Base-by-base conservation (phyloP, 805 yeast species). In the Limtongia smithiae region DNA sequence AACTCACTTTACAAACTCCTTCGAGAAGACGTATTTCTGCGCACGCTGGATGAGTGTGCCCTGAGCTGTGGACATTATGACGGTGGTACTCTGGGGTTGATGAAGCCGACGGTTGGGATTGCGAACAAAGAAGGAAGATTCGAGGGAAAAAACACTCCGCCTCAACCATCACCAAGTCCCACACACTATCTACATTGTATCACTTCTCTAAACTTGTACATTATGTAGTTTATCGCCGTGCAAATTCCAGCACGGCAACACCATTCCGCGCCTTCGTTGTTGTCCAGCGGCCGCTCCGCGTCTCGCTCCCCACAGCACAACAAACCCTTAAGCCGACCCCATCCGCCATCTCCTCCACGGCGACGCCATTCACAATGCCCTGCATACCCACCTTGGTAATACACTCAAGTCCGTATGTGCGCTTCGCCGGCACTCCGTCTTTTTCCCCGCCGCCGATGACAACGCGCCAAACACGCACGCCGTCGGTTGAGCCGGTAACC, bases 401-500 rank as follows among this genome's bases (percentile, higher is more conserved):
- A 14, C 32, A 35, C 28, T 54, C 50, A 11, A 54, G 32, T 7
- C 44, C 37, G 34, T 52, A 52, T 18, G 9, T 34, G 20, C 24
- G 35, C 53, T 6, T 32, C 45, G 14, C 41, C 51, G 22, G 35
- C n/a, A 12, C 51, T 28, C 9, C 25, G 45, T 6, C 34, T 18
- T 15, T 52, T n/a, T n/a, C n/a, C n/a, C n/a, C n/a, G n/a, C n/a
- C 57, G 21, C 28, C 47, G 12, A 33, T 31, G 9, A 37, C 42
- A 25, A 54, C 42, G 8, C 42, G 50, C 97, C 97, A 93, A 39
- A 88, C 75, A 52, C 77, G 80, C 46, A 93, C 66, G 24, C 97
- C 97, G 62, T 80, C 77, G 82, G 87, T 85, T 2, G 97, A 90
- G 1, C 98, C 98, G 11, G 88, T 79, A 37, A 91, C 71, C 62